Conservation (phyloP, 2,329 filamentous ascomycete species). For the Pestalotiopsis sp. region DNA sequence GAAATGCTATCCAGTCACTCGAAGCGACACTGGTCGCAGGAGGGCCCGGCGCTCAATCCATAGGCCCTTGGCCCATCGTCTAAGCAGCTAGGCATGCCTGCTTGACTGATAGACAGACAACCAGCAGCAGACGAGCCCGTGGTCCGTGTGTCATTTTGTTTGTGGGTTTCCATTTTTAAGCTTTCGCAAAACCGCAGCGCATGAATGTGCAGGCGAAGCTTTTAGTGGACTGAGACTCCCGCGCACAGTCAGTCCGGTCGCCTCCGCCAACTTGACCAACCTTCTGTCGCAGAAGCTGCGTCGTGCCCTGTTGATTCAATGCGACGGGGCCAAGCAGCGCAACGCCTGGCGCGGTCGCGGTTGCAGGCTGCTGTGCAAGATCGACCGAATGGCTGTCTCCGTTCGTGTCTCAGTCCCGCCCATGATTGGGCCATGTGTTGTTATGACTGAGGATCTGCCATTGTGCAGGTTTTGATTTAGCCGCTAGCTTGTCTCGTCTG, state of each 20-base stretch:
- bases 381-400: conserved; percentile 23
- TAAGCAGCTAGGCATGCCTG: no score
- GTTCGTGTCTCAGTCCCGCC: conserved; percentile 23
- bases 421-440: conserved; percentile 18
- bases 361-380: conserved; percentile 18
- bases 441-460: conserved; percentile 26
- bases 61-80: no score
- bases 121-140: conserved; percentile 13
- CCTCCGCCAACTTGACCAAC: conserved; percentile 19
- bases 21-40: background rate
- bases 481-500: conserved; percentile 17
- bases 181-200: conserved; percentile 16
- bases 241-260: conserved; percentile 21
- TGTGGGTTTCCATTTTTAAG: conserved; percentile 14
- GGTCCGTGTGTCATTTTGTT: conserved; percentile 16
- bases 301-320: conserved; percentile 29
- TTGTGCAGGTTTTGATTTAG: conserved; percentile 19
- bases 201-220: conserved; percentile 23
- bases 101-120: no score
- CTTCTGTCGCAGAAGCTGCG: conserved; percentile 30
- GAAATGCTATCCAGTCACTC: background rate
- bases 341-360: conserved; percentile 18
- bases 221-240: conserved; percentile 22
- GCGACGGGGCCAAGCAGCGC: conserved; percentile 19
- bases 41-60: background rate